These are phyloP conservation scores for Voacanga thouarsii DNA, from an alignment of 257 asterid genomes.

Conservation along the genomic window DNA sequence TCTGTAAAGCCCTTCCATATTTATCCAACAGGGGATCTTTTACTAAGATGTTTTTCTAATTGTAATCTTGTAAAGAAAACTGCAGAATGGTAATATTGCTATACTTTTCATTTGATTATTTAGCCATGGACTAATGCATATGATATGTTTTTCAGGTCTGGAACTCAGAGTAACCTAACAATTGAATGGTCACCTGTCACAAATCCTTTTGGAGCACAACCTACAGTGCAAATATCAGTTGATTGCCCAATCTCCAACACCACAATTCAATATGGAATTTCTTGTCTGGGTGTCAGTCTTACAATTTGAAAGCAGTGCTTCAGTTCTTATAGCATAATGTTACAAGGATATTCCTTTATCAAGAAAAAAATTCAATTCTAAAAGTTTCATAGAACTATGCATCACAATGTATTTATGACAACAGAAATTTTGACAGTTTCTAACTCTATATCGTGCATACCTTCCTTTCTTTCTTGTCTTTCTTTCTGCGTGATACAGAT, in stretches of 20 bases:
- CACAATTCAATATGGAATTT: constrained; percentile 33
- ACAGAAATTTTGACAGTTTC: not conserved
- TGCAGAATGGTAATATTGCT: not conserved
- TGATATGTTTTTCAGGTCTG: constrained; percentile 19
- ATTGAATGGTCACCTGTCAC: constrained; percentile 8
- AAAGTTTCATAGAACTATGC: not conserved
- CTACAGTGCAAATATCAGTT: constrained; percentile 13
- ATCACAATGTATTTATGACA: not conserved
- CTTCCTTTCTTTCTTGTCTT: not conserved
- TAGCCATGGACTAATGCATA: not conserved
- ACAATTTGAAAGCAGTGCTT: not conserved
- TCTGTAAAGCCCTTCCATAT: not conserved
- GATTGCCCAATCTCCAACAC: not conserved
- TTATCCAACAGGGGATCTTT: not conserved
- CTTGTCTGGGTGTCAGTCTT: constrained; percentile 33
- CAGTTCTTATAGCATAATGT: not conserved
- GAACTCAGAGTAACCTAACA: constrained; percentile 3
- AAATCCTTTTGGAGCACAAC: constrained; percentile 20
- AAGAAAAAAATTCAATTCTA: not conserved
- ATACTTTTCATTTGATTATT: not conserved
- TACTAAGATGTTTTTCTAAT: not conserved
- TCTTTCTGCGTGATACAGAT: constrained; percentile 13
- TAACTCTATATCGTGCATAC: not conserved
- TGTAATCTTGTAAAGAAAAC: not conserved
- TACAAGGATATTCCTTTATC: not conserved